phyloP scores from a whole-genome alignment of 2,329 filamentous ascomycete species.

The Diaporthe longicolla region DNA sequence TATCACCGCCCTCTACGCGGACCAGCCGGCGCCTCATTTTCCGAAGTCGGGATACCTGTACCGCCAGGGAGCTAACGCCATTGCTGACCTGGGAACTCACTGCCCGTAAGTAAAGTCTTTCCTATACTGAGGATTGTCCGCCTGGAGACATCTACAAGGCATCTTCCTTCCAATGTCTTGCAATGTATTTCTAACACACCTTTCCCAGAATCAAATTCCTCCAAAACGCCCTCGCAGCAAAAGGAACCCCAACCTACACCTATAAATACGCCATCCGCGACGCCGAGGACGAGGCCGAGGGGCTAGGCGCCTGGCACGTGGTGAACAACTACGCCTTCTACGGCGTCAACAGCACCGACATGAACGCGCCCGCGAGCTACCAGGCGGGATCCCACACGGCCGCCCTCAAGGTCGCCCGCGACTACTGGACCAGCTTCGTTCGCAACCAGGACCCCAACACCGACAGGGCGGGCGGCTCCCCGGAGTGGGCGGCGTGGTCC shows the following conservation, averaged over 20 bases:
- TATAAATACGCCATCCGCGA: slow-evolving; percentile 31
- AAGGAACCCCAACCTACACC: slow-evolving; percentile 21
- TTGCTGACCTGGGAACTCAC: slow-evolving; percentile 19
- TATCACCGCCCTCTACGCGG: slow-evolving; percentile 15
- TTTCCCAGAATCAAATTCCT: slow-evolving; percentile 13
- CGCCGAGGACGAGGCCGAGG: slow-evolving; percentile 20
- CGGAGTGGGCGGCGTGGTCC: neutral
- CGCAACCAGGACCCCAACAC: slow-evolving; percentile 32
- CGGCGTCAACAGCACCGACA: slow-evolving; percentile 27
- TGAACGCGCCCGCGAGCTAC: slow-evolving; percentile 8
- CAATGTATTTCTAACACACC: neutral
- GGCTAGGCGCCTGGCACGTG: slow-evolving; percentile 24
- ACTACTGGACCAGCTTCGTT: slow-evolving; percentile 32
- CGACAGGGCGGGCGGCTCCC: neutral
- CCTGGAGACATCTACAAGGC: no score
- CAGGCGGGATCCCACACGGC: neutral
- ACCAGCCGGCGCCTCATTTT: slow-evolving; percentile 20
- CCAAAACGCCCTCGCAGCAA: slow-evolving; percentile 25
- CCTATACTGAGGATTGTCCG: no score
- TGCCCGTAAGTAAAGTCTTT: slow-evolving; percentile 3
- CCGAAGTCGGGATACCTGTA: neutral
- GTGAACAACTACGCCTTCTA: slow-evolving; percentile 33
- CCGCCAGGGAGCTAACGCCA: slow-evolving; percentile 30
- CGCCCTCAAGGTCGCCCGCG: neutral
- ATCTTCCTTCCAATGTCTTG: no score